Evolutionary conservation across 768 basidiomycete genomes (phyloP).

Genomic region (Boletus reticuloceps): DNA sequence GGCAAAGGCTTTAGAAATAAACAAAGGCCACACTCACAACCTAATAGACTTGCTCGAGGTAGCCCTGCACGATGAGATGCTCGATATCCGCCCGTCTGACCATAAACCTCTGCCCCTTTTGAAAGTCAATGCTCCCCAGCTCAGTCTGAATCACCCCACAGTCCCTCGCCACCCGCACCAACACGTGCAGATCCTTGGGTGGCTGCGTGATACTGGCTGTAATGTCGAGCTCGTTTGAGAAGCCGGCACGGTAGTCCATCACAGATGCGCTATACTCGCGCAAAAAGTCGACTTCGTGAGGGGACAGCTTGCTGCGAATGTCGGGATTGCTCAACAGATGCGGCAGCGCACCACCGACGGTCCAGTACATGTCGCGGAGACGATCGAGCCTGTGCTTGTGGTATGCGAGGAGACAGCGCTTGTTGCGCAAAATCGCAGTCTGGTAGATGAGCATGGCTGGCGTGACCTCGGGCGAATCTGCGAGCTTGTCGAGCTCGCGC

Average conservation of each 20-base stretch:
- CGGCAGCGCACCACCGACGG: constrained; percentile 80
- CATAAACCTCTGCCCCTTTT: constrained; percentile 86
- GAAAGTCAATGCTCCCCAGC: constrained; percentile 85
- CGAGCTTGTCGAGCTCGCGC: constrained; percentile 73
- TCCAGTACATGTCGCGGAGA: constrained; percentile 88
- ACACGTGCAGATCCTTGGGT: constrained; percentile 86
- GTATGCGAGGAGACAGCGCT: constrained; percentile 94
- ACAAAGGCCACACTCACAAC: constrained; percentile 15
- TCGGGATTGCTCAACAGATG: constrained; percentile 71
- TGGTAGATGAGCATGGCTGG: constrained; percentile 78
- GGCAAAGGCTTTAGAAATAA: constrained; percentile 21
- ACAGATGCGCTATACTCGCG: constrained; percentile 76
- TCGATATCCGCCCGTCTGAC: constrained; percentile 88
- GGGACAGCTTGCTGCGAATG: constrained; percentile 69
- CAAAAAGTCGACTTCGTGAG: constrained; percentile 82
- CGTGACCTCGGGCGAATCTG: constrained; percentile 47
- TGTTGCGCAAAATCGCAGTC: constrained; percentile 88
- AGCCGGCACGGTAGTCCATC: constrained; percentile 82
- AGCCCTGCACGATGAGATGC: constrained; percentile 91
- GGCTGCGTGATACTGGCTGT: constrained; percentile 79
- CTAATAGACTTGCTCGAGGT: constrained; percentile 75
- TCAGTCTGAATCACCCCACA: constrained; percentile 93
- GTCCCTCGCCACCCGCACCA: constrained; percentile 83
- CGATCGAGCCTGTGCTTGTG: constrained; percentile 83
- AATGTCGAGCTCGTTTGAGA: constrained; percentile 85